Evolutionary conservation across 1,284 basidiomycete species (phyloP), one percentile per base, ranked within the genome.

Genomic region (Phylloporus sp.): DNA sequence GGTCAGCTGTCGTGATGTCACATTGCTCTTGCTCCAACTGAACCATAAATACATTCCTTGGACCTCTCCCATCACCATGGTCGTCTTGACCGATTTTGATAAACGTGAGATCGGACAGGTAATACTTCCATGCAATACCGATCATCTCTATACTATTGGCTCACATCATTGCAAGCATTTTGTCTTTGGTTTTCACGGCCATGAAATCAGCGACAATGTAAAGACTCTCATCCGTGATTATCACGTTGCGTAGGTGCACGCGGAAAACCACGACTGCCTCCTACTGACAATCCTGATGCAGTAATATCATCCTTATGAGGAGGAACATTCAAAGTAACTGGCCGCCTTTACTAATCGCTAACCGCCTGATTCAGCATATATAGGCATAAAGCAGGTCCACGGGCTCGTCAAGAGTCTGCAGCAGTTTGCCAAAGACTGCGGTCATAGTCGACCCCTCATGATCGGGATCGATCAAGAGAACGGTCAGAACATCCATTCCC

Each of bases 401-500:
- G 68, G 65, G 12, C 75, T 90, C 29, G 76, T 87, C 6, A 72
- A 74, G 32, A 77, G 80, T 39, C 72, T 91, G 47, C 89, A 90
- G 68, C 65, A 68, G 29, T 70, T 88, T 20, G 88, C 89, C 4
- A 84, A 82, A 61, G 79, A 84, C 39, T 78, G 84, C 2, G 85
- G 87, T 1, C 88, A 91, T 62, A 64, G 69, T 12, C 75, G 67
- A 13, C 89, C 87, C 2, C 77, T 91, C 29, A 78, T 90, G 69
- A 86, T 91, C 55, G 88, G 89, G 3, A 89, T 84, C 22, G 89
- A 91, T 77, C 90, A 91, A 73, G 90, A 91, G 71, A 88, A 89
- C 68, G 89, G 88, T 84, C 56, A 13, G 76, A 62, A 5, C 26
- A 50, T 20, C 31, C 15, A 29, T 15, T 15, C 6, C 22, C 3